phyloP scores from a whole-genome alignment of 352 stramenopile species.

The Aphanomyces astaci region DNA sequence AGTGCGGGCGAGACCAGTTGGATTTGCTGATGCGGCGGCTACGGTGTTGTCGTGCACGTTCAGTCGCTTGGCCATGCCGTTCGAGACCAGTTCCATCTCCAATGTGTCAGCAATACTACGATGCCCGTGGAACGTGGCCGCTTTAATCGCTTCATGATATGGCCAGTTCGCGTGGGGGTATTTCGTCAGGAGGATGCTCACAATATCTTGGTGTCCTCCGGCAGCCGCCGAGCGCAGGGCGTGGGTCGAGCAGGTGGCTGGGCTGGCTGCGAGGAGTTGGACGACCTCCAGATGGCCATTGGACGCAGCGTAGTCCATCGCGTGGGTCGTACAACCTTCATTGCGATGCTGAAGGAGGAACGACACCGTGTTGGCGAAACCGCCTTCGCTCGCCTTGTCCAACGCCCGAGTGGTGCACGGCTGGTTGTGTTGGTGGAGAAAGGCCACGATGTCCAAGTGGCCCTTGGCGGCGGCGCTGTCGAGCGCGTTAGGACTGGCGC shows the following conservation, averaged over 20 bases:
- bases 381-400: slow-evolving; percentile 20
- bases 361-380: slow-evolving; percentile 20
- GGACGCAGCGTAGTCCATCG: slow-evolving; percentile 28
- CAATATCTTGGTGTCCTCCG: neutral
- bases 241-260: neutral
- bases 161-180: neutral
- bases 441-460: neutral
- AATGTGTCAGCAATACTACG: neutral
- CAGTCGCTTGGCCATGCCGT: neutral
- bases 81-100: slow-evolving; percentile 4
- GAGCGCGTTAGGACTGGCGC: neutral
- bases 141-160: neutral
- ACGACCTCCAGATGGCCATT: slow-evolving; percentile 31
- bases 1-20: neutral
- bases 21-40: neutral
- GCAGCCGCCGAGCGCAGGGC: neutral
- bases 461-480: slow-evolving; percentile 8
- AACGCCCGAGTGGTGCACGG: slow-evolving; percentile 16
- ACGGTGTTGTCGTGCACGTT: neutral
- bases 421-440: neutral
- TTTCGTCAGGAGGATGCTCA: neutral
- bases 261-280: neutral
- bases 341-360: slow-evolving; percentile 25
- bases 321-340: slow-evolving; percentile 22
- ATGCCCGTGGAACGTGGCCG: neutral